Evolutionary conservation across 1,284 basidiomycete species (phyloP).

Genomic region (Ustilago xerochloae): DNA sequence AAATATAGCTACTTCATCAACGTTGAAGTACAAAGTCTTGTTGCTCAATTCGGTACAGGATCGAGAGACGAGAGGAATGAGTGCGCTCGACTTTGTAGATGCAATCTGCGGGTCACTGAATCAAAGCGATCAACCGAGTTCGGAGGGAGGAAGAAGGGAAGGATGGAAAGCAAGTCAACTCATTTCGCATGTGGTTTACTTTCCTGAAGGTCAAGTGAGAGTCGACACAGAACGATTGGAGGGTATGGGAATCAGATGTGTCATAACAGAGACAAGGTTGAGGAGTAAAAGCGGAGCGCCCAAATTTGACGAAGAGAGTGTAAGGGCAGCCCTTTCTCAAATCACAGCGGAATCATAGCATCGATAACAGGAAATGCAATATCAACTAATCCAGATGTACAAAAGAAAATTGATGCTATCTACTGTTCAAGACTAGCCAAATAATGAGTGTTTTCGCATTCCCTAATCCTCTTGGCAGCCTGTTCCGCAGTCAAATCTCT

Average conservation of each 20-base stretch:
- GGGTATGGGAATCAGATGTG: conserved; percentile 18
- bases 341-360: conserved; percentile 2
- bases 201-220: conserved; percentile 21
- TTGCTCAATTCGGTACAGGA: conserved; percentile 89
- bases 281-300: conserved; percentile 20
- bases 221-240: conserved; percentile 14
- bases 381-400: not conserved
- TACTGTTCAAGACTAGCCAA: conserved; percentile 29
- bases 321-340: conserved; percentile 11
- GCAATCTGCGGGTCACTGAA: conserved; percentile 80
- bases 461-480: conserved; percentile 78
- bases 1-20: conserved; percentile 80
- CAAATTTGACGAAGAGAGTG: conserved; percentile 41
- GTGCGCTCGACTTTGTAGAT: conserved; percentile 84
- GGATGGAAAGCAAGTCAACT: conserved; percentile 62
- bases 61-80: conserved; percentile 87
- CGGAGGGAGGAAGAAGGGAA: not conserved
- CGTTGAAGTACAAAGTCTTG: conserved; percentile 82
- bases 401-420: not conserved
- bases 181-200: conserved; percentile 77
- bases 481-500: conserved; percentile 90
- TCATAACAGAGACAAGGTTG: conserved; percentile 4
- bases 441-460: conserved; percentile 53
- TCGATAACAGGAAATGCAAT: not conserved
- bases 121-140: conserved; percentile 47